Base-by-base conservation (phyloP, 2,329 filamentous ascomycete genomes). In the Curvularia hawaiiensis region DNA sequence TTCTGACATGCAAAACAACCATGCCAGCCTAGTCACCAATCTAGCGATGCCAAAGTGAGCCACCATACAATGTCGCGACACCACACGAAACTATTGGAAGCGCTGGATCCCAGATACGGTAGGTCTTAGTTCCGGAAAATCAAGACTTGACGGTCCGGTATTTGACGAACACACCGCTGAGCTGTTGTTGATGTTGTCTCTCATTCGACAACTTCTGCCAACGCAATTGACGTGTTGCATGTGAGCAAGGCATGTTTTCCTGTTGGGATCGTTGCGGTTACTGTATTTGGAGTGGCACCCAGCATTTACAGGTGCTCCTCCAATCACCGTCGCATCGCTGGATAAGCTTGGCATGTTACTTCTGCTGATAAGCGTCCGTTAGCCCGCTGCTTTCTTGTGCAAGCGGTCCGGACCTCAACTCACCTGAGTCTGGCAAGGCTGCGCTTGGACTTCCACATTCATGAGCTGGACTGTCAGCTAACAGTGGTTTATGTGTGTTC, bases 31-130 rank as follows among this genome's bases (percentile, higher is more conserved):
- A 12, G n/a, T 18, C 20, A 11, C 47, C 33, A 52, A 24, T 35
- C 43, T 26, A 41, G 14, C 26, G 16, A 50, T 52, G 39, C 38
- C 44, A 45, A 18, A 46, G 18, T 33, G 49, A 50, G 57, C 49
- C 53, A 56, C 49, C 18, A 49, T 50, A 26, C 57, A 52, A n/a
- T 33, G 18, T 52, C 30, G 44, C 55, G 49, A 52, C 47, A 43
- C 38, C 30, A 49, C 35, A 48, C 33, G 52, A 54, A 45, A 49
- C 35, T 33, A 47, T 47, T 14, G 26, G 28, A 22, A 44, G 40
- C 22, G 38, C 39, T 54, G 26, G 51, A 49, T 24, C 33, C 33
- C 33, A 10, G 30, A 35, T 18, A 47, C 20, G 20, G 50, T 44
- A 30, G 39, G 16, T 39, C 35, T 26, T 41, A 31, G 45, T 40